Evolutionary conservation across 441 rosid genomes (phyloP).

Genomic region (Geranium incanum): DNA sequence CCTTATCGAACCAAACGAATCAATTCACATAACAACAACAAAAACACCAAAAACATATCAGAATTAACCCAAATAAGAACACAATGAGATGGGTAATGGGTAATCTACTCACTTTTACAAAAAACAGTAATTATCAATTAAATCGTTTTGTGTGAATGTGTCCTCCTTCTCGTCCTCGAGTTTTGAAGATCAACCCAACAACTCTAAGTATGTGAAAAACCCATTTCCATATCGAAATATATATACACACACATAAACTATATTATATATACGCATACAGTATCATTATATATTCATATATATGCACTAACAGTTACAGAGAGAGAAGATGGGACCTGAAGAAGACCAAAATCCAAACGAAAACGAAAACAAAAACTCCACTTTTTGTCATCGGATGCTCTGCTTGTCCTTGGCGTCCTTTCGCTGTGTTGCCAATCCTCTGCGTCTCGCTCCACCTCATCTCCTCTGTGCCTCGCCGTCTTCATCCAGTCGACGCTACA

Average conservation of each 20-base stretch:
- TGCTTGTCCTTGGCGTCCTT: slow-evolving; percentile 21
- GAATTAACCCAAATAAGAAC: neutral
- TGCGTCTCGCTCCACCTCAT: slow-evolving; percentile 12
- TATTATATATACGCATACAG: neutral
- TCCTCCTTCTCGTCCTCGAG: slow-evolving; percentile 38
- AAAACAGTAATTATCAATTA: slow-evolving; percentile 14
- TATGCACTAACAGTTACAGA: no score
- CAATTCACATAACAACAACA: neutral
- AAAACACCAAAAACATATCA: neutral
- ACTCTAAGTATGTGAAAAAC: slow-evolving; percentile 28
- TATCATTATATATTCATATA: neutral
- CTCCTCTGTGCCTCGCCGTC: neutral
- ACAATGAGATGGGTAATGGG: slow-evolving; percentile 12
- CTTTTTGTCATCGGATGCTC: slow-evolving; percentile 39
- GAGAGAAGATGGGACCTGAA: slow-evolving; percentile 14
- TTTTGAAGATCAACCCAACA: slow-evolving; percentile 35
- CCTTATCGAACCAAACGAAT: neutral
- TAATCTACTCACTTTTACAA: slow-evolving; percentile 36
- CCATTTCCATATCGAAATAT: slow-evolving; percentile 11
- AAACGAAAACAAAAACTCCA: neutral
- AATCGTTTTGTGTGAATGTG: neutral
- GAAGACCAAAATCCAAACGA: slow-evolving; percentile 21
- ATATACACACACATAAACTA: slow-evolving; percentile 1
- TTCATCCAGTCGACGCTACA: no score
- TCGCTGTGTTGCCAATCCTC: slow-evolving; percentile 10